Evolutionary conservation across 208 protist species (phyloP).

Genomic region (Trypanosomatidae sp.): DNA sequence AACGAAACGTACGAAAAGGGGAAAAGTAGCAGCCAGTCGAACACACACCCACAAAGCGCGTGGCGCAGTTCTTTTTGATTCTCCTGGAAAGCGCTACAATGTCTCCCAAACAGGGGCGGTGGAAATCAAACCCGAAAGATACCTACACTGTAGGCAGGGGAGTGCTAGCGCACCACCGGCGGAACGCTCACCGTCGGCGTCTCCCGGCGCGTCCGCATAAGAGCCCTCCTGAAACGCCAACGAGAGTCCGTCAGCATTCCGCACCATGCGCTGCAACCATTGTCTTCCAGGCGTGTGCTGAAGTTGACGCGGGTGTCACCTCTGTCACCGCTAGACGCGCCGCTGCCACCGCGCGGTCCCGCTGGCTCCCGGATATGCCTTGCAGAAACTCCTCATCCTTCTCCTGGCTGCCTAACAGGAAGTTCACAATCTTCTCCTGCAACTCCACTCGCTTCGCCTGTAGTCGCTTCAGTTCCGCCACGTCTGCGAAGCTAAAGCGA

Average conservation of each 20-base stretch:
- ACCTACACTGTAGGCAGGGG: neutral
- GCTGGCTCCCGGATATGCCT: neutral
- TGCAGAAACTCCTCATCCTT: conserved; percentile 11
- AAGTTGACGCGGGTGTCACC: neutral
- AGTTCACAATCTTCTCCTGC: conserved; percentile 39
- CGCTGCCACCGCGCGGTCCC: conserved; percentile 16
- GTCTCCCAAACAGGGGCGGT: neutral
- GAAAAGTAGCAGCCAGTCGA: neutral
- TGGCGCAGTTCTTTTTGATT: neutral
- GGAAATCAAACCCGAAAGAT: neutral
- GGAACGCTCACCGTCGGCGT: no score
- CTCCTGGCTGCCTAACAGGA: conserved; percentile 13
- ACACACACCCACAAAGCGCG: neutral
- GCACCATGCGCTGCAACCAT: conserved; percentile 2
- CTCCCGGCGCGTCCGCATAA: neutral
- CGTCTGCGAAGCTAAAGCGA: conserved; percentile 73
- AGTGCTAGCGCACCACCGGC: neutral
- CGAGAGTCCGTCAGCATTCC: neutral
- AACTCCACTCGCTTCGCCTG: conserved; percentile 51
- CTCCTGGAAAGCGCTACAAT: neutral
- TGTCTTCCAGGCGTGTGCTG: conserved; percentile 29
- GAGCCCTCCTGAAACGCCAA: no score
- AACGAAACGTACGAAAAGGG: neutral
- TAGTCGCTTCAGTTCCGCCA: conserved; percentile 54
- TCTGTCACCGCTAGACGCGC: conserved; percentile 23